Conservation (phyloP, 352 stramenopile genomes). For the Phytophthora citrophthora region DNA sequence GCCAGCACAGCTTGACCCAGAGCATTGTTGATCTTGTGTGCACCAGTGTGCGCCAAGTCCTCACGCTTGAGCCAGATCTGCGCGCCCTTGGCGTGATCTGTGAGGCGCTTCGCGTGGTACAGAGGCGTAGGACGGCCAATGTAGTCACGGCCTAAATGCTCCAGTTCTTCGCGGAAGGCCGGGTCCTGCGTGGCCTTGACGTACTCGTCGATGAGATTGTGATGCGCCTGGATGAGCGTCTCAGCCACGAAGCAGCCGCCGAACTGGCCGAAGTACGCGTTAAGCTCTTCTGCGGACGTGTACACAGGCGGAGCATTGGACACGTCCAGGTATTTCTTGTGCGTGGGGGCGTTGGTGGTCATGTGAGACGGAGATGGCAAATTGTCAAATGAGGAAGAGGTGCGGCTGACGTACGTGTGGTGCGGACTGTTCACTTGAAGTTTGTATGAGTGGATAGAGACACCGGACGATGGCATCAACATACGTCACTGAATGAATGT, state of each 20-base stretch:
- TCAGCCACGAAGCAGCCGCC: constrained; percentile 98
- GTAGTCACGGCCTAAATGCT: constrained; percentile 95
- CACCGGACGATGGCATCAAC: constrained; percentile 30
- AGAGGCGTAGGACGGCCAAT: constrained; percentile 95
- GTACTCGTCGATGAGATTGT: constrained; percentile 95
- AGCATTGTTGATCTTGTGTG: constrained; percentile 99
- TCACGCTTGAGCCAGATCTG: constrained; percentile 99
- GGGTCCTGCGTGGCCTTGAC: constrained; percentile 95
- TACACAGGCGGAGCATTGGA: constrained; percentile 84
- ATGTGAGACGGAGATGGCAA: constrained; percentile 4
- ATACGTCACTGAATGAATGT: constrained; percentile 10
- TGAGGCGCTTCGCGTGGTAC: constrained; percentile 97
- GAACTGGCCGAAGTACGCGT: constrained; percentile 93
- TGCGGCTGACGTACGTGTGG: constrained; percentile 13
- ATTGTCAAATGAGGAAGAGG: constrained; percentile 24
- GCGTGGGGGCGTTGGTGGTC: not conserved
- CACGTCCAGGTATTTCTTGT: constrained; percentile 64
- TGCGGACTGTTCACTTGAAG: constrained; percentile 1
- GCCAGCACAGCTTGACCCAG: constrained; percentile 96
- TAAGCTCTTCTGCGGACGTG: constrained; percentile 59
- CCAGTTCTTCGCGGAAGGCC: constrained; percentile 94
- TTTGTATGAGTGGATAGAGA: constrained; percentile 12
- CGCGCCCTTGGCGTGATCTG: constrained; percentile 90
- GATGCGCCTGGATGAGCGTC: constrained; percentile 96
- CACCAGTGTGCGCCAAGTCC: constrained; percentile 97